phyloP scores from a whole-genome alignment of 2,329 filamentous ascomycete species.

The Talaromyces rugulosus region DNA sequence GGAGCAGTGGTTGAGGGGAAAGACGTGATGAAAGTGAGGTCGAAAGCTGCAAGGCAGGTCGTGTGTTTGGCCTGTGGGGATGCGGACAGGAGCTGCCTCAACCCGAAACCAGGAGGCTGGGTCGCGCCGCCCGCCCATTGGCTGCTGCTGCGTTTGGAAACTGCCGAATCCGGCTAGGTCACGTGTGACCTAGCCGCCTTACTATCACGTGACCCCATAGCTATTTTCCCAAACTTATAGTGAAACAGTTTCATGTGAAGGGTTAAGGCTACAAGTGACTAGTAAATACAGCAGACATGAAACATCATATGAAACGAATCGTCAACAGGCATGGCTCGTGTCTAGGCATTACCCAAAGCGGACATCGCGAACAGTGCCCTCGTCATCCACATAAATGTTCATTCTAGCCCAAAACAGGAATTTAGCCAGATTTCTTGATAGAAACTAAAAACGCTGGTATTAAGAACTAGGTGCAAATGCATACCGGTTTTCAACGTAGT shows the following conservation, averaged over 20 bases:
- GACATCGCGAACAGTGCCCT: slow-evolving; percentile 42
- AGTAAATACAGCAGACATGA: not conserved
- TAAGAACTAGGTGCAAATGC: slow-evolving; percentile 21
- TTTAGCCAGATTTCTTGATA: not conserved
- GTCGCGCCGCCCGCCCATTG: slow-evolving; percentile 2
- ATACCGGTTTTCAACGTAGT: slow-evolving; percentile 41
- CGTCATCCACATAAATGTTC: slow-evolving; percentile 42
- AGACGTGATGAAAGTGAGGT: not conserved
- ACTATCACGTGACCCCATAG: too few species aligned
- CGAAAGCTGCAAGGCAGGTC: not conserved
- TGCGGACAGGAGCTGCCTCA: not conserved
- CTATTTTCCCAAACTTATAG: not conserved
- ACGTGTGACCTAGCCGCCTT: slow-evolving; percentile 6
- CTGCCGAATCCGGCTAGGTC: slow-evolving; percentile 11
- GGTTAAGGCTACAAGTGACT: not conserved
- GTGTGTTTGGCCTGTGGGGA: slow-evolving; percentile 1
- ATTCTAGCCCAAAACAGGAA: slow-evolving; percentile 24
- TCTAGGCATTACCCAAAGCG: slow-evolving; percentile 28
- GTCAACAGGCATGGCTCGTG: not conserved
- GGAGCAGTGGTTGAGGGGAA: not conserved
- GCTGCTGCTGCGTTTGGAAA: slow-evolving; percentile 9
- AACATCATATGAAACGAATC: not conserved
- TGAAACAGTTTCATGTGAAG: not conserved
- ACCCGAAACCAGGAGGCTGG: slow-evolving; percentile 9
- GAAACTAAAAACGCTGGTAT: not conserved